Evolutionary conservation across 176 grass and related monocot species (phyloP).

Genomic region (Oryza coarctata): DNA sequence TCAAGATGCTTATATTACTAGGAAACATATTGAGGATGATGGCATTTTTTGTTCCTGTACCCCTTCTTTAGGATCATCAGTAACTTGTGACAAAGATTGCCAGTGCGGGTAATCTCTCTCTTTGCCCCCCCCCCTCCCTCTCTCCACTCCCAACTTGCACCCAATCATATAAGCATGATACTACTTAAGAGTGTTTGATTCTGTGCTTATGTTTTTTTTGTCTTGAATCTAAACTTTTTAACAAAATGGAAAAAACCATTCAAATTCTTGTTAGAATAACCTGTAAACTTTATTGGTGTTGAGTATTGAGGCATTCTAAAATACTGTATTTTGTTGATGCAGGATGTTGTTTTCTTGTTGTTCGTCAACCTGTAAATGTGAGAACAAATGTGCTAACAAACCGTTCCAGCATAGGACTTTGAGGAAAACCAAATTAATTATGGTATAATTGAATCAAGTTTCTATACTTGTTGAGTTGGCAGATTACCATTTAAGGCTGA

Average conservation of each 20-base stretch:
- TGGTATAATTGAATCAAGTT: constrained; percentile 40
- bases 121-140: not conserved
- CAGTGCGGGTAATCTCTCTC: constrained; percentile 67
- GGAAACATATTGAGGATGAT: constrained; percentile 80
- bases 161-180: not conserved
- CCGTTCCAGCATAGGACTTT: constrained; percentile 82
- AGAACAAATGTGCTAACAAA: constrained; percentile 66
- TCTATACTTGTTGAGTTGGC: not conserved
- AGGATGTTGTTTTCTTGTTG: constrained; percentile 98
- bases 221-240: not conserved
- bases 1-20: constrained; percentile 77
- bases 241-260: not conserved
- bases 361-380: constrained; percentile 83
- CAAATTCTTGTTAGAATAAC: constrained; percentile 2
- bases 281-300: not conserved
- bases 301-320: constrained; percentile 3
- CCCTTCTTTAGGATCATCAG: constrained; percentile 51
- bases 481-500: not conserved
- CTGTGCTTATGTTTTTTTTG: not conserved
- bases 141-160: not conserved
- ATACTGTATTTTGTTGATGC: constrained; percentile 39
- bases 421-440: constrained; percentile 78
- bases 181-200: not conserved
- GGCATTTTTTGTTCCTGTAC: constrained; percentile 82
- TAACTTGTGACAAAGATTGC: constrained; percentile 72